These are phyloP conservation scores for Hemisphaericaspora xylanilytica DNA, from an alignment of 1,139 yeast genomes.

Conservation along the genomic window DNA sequence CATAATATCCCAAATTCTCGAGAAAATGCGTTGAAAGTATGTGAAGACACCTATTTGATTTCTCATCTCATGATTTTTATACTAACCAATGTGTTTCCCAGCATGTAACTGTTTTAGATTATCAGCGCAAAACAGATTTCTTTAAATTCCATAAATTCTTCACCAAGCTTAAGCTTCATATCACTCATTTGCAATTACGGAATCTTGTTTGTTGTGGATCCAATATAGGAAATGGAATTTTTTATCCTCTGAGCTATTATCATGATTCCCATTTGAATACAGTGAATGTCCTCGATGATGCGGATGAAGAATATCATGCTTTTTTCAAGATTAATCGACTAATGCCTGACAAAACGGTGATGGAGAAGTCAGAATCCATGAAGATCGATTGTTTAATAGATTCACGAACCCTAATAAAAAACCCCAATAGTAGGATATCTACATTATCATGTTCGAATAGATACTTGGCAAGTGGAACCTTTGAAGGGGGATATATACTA, in stretches of 20 bases:
- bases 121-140: conserved; percentile 24
- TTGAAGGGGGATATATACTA: conserved; percentile 51
- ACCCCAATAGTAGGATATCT: conserved; percentile 44
- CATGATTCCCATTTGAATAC: conserved; percentile 32
- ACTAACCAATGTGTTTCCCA: conserved; percentile 20
- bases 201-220: conserved; percentile 48
- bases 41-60: conserved; percentile 17
- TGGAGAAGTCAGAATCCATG: conserved; percentile 25
- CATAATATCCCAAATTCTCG: conserved; percentile 38
- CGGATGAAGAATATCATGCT: conserved; percentile 26
- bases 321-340: conserved; percentile 39
- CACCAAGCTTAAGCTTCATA: conserved; percentile 45
- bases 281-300: conserved; percentile 15
- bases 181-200: conserved; percentile 58
- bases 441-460: conserved; percentile 45
- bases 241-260: conserved; percentile 40
- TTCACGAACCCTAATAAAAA: conserved; percentile 30
- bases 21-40: conserved; percentile 31
- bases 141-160: conserved; percentile 43
- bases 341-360: conserved; percentile 23
- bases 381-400: conserved; percentile 39
- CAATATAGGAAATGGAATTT: conserved; percentile 35
- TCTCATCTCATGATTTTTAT: conserved; percentile 3
- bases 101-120: conserved; percentile 22
- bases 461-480: conserved; percentile 53